phyloP scores from a whole-genome alignment of 371 early-diverging fungal species.

The Rhizopus sp. region DNA sequence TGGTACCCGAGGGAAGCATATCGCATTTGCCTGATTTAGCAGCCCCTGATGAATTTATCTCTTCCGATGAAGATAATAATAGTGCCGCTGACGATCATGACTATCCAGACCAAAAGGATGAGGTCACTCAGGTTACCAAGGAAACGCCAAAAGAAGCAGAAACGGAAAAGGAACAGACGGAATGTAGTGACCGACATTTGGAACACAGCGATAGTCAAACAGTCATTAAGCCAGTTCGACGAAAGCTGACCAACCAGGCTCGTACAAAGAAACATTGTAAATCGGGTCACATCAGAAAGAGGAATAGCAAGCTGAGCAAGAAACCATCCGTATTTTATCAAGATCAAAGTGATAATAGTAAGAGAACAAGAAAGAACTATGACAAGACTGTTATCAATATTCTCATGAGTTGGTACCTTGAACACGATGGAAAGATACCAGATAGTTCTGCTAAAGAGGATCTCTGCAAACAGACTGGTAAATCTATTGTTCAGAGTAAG shows the following conservation, averaged over 20 bases:
- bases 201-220: conserved; percentile 3
- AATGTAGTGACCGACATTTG: conserved; percentile 1
- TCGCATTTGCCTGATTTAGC: conserved; percentile 6
- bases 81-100: conserved; percentile 2
- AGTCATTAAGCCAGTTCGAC: background rate
- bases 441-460: conserved; percentile 20
- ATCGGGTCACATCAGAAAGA: background rate
- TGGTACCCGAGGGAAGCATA: conserved; percentile 1
- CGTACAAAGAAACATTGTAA: conserved; percentile 1
- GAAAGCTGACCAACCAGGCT: background rate
- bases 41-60: conserved; percentile 3
- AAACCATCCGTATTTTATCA: background rate
- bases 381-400: conserved; percentile 24
- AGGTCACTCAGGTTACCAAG: background rate
- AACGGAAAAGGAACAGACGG: background rate
- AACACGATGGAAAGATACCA: conserved; percentile 35
- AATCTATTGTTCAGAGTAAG: conserved; percentile 37
- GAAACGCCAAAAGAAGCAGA: background rate
- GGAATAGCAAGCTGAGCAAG: background rate
- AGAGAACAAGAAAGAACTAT: conserved; percentile 42
- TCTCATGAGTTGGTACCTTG: conserved; percentile 43
- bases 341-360: conserved; percentile 11
- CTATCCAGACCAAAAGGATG: background rate
- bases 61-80: background rate
- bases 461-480: conserved; percentile 27